Evolutionary conservation across 2,329 filamentous ascomycete species (phyloP).

Genomic region (Alternaria viburni): DNA sequence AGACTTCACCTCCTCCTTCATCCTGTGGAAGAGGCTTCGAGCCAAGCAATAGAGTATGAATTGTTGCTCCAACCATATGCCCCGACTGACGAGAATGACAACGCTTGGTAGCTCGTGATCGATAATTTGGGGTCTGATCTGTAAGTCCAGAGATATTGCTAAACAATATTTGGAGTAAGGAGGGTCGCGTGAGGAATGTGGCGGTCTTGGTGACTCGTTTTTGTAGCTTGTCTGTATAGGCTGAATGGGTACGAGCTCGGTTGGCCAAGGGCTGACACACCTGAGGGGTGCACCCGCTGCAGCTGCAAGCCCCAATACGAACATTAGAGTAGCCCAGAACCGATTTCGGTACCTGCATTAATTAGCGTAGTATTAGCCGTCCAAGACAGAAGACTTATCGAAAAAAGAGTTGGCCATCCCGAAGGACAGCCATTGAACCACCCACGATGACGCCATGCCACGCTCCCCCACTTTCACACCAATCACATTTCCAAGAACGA

Average conservation of each 20-base stretch:
- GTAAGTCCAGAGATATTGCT: not conserved
- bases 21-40: not conserved
- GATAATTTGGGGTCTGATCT: not conserved
- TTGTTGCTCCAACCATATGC: not conserved
- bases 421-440: slow-evolving; percentile 28
- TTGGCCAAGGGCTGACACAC: slow-evolving; percentile 11
- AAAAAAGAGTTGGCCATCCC: slow-evolving; percentile 44
- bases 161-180: not conserved
- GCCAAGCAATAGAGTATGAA: not conserved
- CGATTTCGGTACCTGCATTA: not conserved
- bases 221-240: slow-evolving; percentile 7
- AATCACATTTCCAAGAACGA: slow-evolving; percentile 7
- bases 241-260: slow-evolving; percentile 18
- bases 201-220: slow-evolving; percentile 5
- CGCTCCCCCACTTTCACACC: slow-evolving; percentile 27
- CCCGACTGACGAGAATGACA: no score
- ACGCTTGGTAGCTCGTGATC: not conserved
- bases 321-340: not conserved
- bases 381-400: slow-evolving; percentile 48
- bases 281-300: not conserved
- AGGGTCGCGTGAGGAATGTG: not conserved
- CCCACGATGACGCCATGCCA: slow-evolving; percentile 22
- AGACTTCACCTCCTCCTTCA: not conserved
- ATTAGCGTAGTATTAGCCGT: slow-evolving; percentile 35
- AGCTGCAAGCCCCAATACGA: slow-evolving; percentile 11